Percentiles rank a stretch among this genome's conserved stretches.
Evolutionary conservation across 2,329 filamentous ascomycete species (phyloP).

Genomic region (Diaporthe eres): DNA sequence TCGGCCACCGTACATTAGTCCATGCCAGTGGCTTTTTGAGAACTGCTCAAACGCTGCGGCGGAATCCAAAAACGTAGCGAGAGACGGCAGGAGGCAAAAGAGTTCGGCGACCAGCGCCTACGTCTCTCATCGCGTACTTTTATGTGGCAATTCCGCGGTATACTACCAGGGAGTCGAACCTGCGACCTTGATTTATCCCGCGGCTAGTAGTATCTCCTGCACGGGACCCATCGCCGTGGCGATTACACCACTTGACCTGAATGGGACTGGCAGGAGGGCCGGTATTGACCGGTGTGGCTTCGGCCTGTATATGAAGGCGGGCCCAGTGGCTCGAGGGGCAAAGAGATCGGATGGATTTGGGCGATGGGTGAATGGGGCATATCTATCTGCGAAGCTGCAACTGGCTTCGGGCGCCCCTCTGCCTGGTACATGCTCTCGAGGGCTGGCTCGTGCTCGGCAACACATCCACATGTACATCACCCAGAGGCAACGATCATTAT

Average conservation of each 20-base stretch:
- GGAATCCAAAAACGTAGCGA: no score
- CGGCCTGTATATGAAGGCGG: not conserved
- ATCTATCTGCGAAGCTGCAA: not conserved
- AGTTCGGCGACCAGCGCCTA: slow-evolving; percentile 21
- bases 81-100: not conserved
- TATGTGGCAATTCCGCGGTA: not conserved
- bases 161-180: slow-evolving; percentile 9
- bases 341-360: not conserved
- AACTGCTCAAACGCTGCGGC: no score
- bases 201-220: slow-evolving; percentile 15
- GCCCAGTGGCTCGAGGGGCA: not conserved
- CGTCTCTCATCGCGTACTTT: slow-evolving; percentile 11
- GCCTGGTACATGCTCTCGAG: not conserved
- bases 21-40: no score
- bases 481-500: not conserved
- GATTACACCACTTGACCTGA: slow-evolving; percentile 8
- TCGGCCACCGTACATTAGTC: no score
- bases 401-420: not conserved
- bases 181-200: not conserved
- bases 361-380: not conserved
- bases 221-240: not conserved
- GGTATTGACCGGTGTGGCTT: not conserved
- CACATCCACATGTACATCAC: not conserved
- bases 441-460: not conserved
- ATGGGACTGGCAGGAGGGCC: not conserved